Conservation (phyloP, 306 rosid species). For the Begonia fuchsioides region DNA sequence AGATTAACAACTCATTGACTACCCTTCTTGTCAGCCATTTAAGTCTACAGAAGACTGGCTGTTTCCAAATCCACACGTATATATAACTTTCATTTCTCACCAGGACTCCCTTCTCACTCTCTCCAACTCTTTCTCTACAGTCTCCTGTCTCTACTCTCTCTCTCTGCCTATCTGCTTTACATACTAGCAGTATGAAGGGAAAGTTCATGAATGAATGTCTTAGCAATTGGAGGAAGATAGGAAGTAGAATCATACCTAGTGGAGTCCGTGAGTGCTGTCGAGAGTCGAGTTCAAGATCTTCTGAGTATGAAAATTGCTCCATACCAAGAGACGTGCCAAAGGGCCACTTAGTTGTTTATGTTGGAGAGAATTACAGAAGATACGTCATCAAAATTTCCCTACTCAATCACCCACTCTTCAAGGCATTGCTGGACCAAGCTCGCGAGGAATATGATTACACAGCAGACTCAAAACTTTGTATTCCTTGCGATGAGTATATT, state of each 20-base stretch:
- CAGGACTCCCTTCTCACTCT: conserved; percentile 15
- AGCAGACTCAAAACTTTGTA: conserved; percentile 44
- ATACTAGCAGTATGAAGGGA: conserved; percentile 23
- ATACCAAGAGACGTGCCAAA: conserved; percentile 81
- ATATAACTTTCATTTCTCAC: conserved; percentile 31
- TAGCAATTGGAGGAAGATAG: conserved; percentile 68
- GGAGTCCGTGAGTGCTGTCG: conserved; percentile 33
- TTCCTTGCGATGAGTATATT: conserved; percentile 65
- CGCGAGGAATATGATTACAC: conserved; percentile 55
- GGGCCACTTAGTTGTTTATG: conserved; percentile 78
- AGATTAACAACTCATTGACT: conserved; percentile 11
- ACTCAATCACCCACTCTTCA: conserved; percentile 67
- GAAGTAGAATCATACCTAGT: conserved; percentile 29
- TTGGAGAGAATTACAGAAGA: conserved; percentile 52
- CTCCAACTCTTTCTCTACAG: conserved; percentile 4
- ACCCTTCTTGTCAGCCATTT: conserved; percentile 37
- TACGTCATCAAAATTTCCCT: conserved; percentile 46
- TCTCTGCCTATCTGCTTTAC: conserved; percentile 4
- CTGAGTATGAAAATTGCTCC: conserved; percentile 20
- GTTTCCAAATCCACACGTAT: conserved; percentile 33
- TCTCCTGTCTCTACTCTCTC: conserved; percentile 10
- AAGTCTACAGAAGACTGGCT: conserved; percentile 9
- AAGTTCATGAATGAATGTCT: conserved; percentile 35
- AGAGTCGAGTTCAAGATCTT: conserved; percentile 43
- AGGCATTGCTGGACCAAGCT: conserved; percentile 68